Percentiles rank a stretch among this genome's conserved stretches.
Conservation (phyloP, 345 rosid genomes). For the Gossypium herbaceum region DNA sequence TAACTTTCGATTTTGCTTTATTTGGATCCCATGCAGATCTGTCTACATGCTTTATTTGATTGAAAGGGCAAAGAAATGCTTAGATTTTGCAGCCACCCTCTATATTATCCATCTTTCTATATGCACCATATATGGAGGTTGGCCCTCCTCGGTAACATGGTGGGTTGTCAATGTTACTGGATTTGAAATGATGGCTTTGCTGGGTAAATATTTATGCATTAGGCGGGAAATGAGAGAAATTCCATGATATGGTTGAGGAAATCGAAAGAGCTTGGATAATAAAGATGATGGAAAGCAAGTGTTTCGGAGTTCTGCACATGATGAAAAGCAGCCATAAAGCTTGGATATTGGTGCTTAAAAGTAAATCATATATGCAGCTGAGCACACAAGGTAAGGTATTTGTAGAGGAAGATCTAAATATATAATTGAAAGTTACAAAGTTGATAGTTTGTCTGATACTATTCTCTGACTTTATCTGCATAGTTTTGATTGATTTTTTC, state of each 20-base stretch:
- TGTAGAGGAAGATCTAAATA: conserved; percentile 17
- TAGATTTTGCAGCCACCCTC: conserved; percentile 83
- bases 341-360: conserved; percentile 1
- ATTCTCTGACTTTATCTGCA: background rate
- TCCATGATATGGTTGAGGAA: conserved; percentile 71
- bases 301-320: background rate
- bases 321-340: conserved; percentile 19
- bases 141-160: conserved; percentile 94
- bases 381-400: background rate
- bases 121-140: conserved; percentile 87
- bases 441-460: background rate
- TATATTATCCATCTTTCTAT: conserved; percentile 71
- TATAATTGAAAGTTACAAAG: conserved; percentile 13
- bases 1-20: background rate
- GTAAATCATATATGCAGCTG: conserved; percentile 8
- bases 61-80: conserved; percentile 90
- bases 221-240: conserved; percentile 72
- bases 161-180: conserved; percentile 87
- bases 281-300: too few species aligned
- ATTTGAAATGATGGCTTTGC: conserved; percentile 67
- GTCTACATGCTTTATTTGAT: conserved; percentile 72
- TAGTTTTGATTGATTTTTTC: conserved; percentile 3
- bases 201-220: conserved; percentile 85
- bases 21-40: conserved; percentile 49
- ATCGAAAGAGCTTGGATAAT: conserved; percentile 17